Conservation (phyloP, 306 rosid genomes). For the Dicorynia guianensis region DNA sequence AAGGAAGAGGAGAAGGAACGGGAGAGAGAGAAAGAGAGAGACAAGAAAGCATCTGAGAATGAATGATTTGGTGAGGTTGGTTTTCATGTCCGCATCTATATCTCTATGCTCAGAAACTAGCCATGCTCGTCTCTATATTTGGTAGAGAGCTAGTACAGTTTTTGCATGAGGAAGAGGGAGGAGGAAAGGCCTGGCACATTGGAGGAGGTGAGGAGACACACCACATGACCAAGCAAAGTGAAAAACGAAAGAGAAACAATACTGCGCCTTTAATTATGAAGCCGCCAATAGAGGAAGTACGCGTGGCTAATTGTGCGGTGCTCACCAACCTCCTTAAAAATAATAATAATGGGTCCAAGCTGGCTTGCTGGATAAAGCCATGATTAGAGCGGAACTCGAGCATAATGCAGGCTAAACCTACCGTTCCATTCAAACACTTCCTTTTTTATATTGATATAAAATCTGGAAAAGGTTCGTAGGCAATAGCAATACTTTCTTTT, state of each 20-base stretch:
- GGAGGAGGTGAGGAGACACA: slow-evolving; percentile 4
- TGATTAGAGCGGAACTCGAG: too few species aligned
- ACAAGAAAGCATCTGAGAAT: slow-evolving; percentile 57
- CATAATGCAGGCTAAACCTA: too few species aligned
- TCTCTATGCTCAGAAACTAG: too few species aligned
- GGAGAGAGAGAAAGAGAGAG: slow-evolving; percentile 68
- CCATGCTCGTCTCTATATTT: background rate
- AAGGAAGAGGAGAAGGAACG: slow-evolving; percentile 50
- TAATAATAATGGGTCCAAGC: too few species aligned
- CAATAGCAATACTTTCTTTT: too few species aligned
- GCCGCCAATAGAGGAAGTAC: slow-evolving; percentile 7
- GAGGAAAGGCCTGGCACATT: slow-evolving; percentile 25
- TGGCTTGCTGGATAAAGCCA: too few species aligned
- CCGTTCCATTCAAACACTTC: too few species aligned
- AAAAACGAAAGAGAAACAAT: too few species aligned
- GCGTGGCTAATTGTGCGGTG: slow-evolving; percentile 28
- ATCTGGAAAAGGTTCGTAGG: too few species aligned
- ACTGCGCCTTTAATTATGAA: background rate
- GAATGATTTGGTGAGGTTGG: slow-evolving; percentile 42
- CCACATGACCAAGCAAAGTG: background rate
- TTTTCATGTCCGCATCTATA: slow-evolving; percentile 56
- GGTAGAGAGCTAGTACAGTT: background rate
- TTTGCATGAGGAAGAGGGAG: slow-evolving; percentile 5
- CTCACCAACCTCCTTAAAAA: too few species aligned
- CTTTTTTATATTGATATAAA: too few species aligned